phyloP scores from a whole-genome alignment of 208 protist species.

The Trypanosoma mega region DNA sequence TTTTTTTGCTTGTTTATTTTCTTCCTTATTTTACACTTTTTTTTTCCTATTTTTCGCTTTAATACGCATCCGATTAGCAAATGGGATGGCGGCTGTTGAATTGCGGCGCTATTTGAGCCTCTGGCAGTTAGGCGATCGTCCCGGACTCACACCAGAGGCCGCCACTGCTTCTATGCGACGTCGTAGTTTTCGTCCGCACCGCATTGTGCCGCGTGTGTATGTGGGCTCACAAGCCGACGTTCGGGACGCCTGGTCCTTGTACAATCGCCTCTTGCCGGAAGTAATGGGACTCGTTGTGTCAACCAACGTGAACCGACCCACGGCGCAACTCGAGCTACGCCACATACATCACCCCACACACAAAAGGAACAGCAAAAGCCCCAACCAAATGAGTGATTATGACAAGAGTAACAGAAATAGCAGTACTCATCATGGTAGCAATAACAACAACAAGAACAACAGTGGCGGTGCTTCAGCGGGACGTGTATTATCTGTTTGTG shows the following conservation, averaged over 20 bases:
- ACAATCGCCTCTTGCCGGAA: slow-evolving; percentile 30
- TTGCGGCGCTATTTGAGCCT: slow-evolving; percentile 6
- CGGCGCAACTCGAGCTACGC: slow-evolving; percentile 27
- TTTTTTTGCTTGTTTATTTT: no score
- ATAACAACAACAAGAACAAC: not conserved
- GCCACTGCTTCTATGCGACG: not conserved
- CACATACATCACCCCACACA: slow-evolving; percentile 7
- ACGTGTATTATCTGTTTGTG: slow-evolving; percentile 16
- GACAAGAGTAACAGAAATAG: not conserved
- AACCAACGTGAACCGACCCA: slow-evolving; percentile 17
- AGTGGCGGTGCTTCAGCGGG: not conserved
- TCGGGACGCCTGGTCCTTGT: slow-evolving; percentile 27
- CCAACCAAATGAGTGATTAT: not conserved
- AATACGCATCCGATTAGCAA: not conserved
- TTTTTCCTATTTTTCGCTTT: not conserved
- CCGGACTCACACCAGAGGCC: not conserved
- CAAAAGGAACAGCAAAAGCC: slow-evolving; percentile 1
- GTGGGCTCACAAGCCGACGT: slow-evolving; percentile 49
- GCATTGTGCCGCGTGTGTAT: slow-evolving; percentile 59
- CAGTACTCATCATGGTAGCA: not conserved
- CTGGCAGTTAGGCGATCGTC: slow-evolving; percentile 9
- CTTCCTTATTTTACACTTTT: not conserved
- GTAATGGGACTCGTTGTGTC: slow-evolving; percentile 36
- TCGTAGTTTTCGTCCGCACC: slow-evolving; percentile 45
- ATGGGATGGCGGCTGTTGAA: slow-evolving; percentile 1